Evolutionary conservation across 441 rosid genomes (phyloP), one percentile per base, ranked within the genome.

Genomic region (Gossypium lobatum): DNA sequence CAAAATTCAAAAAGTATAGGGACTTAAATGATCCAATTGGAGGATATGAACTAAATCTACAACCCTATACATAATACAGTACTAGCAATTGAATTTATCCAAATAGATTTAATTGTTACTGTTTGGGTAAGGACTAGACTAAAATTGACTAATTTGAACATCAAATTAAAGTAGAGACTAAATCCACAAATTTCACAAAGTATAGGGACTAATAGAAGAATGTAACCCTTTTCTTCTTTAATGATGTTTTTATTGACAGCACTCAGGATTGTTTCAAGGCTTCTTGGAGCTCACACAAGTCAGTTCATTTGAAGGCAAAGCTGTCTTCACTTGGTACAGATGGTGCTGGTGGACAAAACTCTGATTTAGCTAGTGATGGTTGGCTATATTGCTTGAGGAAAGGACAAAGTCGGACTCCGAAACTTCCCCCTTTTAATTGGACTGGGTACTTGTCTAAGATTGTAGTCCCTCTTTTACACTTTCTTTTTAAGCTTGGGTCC

Each of bases 181-280:
- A 31, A 31, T 31, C 37, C 1, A 1, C 37, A 31, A 31, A 31
- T 31, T 31, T 31, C 37, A 4, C 34, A 28, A 28, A 28, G 34
- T 28, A 28, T 28, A 28, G 34, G 34, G 6, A 28, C 37, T 31
- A 31, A 5, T 31, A 31, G 7, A 5, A 31, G 37, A 31, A 31
- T 31, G 8, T 31, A 6, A 6, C 7, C 37, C 37, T 4, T 23
- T 0, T 67, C 31, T 68, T 62, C 50, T 76, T 64, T 83, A 31
- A 75, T 54, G 18, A 48, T 46, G 26, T 50, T 21, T n/a, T 20
- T 70, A 66, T 17, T 75, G 16, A 67, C 77, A 95, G 97, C 79
- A 78, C 99, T 74, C 98, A 95, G 84, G 98, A 95, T 25, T 95
- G 99, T 82, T 95, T 95, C 77, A 95, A 91, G 82, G 88, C 85